Conservation (phyloP, 306 rosid genomes). For the Medicago lupulina region DNA sequence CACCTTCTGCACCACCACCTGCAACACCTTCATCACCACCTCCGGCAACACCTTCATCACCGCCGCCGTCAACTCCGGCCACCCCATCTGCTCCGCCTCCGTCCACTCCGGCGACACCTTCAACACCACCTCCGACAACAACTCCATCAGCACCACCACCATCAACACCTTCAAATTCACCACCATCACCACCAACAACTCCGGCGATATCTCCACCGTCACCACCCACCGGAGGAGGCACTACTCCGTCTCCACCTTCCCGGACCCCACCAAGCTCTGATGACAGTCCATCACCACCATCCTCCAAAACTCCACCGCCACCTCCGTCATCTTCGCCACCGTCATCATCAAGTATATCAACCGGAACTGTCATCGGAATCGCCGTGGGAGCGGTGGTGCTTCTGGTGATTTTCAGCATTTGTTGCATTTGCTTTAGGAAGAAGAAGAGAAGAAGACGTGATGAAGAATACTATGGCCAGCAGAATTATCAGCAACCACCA, state of each 20-base stretch:
- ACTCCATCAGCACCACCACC: conserved; percentile 26
- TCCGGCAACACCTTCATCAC: conserved; percentile 40
- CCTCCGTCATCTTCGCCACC: conserved; percentile 41
- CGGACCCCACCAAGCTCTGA: conserved; percentile 45
- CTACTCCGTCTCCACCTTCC: conserved; percentile 49
- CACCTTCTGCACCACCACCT: conserved; percentile 53
- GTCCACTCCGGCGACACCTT: conserved; percentile 43
- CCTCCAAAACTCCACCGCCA: conserved; percentile 48
- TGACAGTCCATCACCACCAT: conserved; percentile 4
- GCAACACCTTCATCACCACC: conserved; percentile 47
- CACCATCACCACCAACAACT: conserved; percentile 37
- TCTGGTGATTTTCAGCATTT: conserved; percentile 58
- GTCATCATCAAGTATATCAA: conserved; percentile 48
- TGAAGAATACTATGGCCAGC: conserved; percentile 65
- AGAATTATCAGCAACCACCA: conserved; percentile 47
- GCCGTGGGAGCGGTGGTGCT: conserved; percentile 74
- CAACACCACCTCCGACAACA: conserved; percentile 43
- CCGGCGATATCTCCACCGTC: conserved; percentile 35
- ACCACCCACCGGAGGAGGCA: not conserved
- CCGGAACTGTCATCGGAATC: conserved; percentile 71
- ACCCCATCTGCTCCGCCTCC: conserved; percentile 49
- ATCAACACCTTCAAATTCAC: not conserved
- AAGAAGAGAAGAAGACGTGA: conserved; percentile 82
- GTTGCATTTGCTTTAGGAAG: conserved; percentile 66
- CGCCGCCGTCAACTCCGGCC: conserved; percentile 45